phyloP scores from a whole-genome alignment of 352 stramenopile species.

The Hyaloperonospora brassicae region DNA sequence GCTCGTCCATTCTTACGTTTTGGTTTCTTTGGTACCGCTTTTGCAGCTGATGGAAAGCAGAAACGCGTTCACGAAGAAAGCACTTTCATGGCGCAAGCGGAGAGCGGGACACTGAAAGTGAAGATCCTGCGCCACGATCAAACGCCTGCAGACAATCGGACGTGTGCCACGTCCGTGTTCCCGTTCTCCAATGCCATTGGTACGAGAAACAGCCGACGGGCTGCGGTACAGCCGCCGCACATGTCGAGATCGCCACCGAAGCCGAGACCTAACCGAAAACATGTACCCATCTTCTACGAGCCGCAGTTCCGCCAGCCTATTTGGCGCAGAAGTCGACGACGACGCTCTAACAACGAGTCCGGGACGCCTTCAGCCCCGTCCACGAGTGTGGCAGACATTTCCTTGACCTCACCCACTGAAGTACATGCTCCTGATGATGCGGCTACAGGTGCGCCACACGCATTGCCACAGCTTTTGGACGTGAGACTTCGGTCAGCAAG shows the following conservation, averaged over 20 bases:
- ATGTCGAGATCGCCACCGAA: conserved; percentile 47
- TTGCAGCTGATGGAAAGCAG: no score
- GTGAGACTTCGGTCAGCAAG: conserved; percentile 24
- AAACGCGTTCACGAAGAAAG: no score
- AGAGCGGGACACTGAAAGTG: conserved; percentile 67
- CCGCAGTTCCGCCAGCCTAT: conserved; percentile 29
- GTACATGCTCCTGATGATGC: conserved; percentile 19
- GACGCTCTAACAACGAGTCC: conserved; percentile 20
- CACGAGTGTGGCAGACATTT: conserved; percentile 20
- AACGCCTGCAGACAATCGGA: not conserved
- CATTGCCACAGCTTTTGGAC: conserved; percentile 17
- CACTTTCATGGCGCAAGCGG: conserved; percentile 62
- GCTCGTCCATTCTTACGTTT: no score
- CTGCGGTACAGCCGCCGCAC: conserved; percentile 6
- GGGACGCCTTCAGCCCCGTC: conserved; percentile 28
- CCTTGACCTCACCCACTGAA: conserved; percentile 20
- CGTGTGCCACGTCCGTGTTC: not conserved
- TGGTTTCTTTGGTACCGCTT: no score
- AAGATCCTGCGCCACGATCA: conserved; percentile 68
- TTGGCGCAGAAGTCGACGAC: conserved; percentile 6
- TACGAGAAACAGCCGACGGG: conserved; percentile 10
- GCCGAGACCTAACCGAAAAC: conserved; percentile 70
- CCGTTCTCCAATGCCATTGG: not conserved
- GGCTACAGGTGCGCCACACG: conserved; percentile 22
- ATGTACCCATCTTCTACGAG: conserved; percentile 80